Percentiles rank a stretch among this genome's conserved stretches.
These are phyloP conservation scores for Salvia sclarea DNA, from an alignment of 305 asterid species.

Conservation along the genomic window DNA sequence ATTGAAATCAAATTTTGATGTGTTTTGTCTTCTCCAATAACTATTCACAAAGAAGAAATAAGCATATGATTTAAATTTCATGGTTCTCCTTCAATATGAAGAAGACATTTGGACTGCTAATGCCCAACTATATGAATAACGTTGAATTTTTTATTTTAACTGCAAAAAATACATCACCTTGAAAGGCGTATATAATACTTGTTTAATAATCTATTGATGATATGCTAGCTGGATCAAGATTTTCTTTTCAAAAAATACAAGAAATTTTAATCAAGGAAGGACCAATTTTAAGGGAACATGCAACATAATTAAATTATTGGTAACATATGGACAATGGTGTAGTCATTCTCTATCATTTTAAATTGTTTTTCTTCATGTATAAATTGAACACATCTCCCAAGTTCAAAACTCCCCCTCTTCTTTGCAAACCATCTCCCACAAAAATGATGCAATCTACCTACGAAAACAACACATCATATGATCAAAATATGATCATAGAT, in stretches of 20 bases:
- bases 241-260: conserved; percentile 24
- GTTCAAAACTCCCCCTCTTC: conserved; percentile 24
- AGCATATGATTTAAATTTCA: conserved; percentile 3
- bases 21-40: conserved; percentile 20
- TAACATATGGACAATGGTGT: conserved; percentile 33
- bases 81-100: conserved; percentile 25
- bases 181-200: conserved; percentile 30
- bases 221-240: neutral
- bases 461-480: conserved; percentile 30
- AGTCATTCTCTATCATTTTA: conserved; percentile 35
- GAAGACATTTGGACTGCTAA: conserved; percentile 34
- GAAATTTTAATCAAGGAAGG: conserved; percentile 45
- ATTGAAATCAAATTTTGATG: neutral
- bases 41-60: neutral
- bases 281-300: conserved; percentile 43
- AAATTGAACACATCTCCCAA: conserved; percentile 14
- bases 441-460: conserved; percentile 50
- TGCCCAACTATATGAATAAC: conserved; percentile 13
- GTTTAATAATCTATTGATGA: conserved; percentile 23
- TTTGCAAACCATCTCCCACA: conserved; percentile 6
- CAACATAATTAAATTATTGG: conserved; percentile 22
- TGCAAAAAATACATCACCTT: conserved; percentile 27
- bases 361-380: conserved; percentile 23
- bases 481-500: conserved; percentile 30
- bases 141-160: conserved; percentile 11